Conservation (phyloP, 2,329 filamentous ascomycete species). For the Penicillium sp. region DNA sequence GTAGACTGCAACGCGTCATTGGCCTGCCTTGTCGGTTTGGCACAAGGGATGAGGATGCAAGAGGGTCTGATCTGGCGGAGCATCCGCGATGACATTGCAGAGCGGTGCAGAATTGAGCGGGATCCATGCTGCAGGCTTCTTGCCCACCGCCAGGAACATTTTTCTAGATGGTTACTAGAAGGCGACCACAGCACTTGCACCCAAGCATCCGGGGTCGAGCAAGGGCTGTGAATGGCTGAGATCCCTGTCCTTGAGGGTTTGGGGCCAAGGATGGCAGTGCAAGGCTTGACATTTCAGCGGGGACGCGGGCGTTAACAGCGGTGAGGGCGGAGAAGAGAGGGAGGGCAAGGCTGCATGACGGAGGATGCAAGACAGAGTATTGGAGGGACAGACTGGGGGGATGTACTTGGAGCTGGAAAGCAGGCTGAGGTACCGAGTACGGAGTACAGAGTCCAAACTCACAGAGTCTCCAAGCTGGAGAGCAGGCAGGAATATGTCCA, state of each 20-base stretch:
- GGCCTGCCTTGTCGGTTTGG: neutral
- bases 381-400: neutral
- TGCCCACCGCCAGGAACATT: conserved; percentile 29
- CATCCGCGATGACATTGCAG: neutral
- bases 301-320: conserved; percentile 20
- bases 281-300: conserved; percentile 22
- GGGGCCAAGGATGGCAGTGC: conserved; percentile 19
- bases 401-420: neutral
- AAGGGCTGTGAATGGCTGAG: conserved; percentile 15
- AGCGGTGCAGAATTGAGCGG: conserved; percentile 4
- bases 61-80: neutral
- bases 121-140: conserved; percentile 12
- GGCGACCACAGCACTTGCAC: conserved; percentile 23
- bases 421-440: neutral
- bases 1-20: conserved; percentile 5
- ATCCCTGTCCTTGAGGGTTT: conserved; percentile 17
- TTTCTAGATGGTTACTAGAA: conserved; percentile 37
- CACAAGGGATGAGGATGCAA: neutral
- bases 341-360: conserved; percentile 6
- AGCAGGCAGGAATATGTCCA: neutral
- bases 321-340: conserved; percentile 12
- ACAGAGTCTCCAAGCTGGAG: neutral
- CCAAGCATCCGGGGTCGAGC: conserved; percentile 25
- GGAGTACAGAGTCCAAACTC: too few species aligned
- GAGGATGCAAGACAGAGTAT: conserved; percentile 1